Evolutionary conservation across 2,329 filamentous ascomycete species (phyloP).

Genomic region (Zasmidium angulare): DNA sequence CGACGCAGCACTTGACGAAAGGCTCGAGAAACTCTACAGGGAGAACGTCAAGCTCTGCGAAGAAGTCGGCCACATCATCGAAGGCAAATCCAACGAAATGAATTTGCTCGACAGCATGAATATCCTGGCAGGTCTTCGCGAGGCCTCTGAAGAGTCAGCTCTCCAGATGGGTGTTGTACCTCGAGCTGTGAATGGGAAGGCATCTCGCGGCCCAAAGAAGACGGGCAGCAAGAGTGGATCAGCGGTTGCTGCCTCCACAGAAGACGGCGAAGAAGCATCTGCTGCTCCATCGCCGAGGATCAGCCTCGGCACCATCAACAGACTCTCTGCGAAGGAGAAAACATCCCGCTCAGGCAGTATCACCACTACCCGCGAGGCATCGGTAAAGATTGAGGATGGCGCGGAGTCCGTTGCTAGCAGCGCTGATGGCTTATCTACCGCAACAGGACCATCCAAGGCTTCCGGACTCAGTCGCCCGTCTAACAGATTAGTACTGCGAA

Average conservation of each 20-base stretch:
- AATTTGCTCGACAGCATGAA: conserved; percentile 44
- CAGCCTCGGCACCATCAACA: conserved; percentile 24
- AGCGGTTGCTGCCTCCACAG: conserved; percentile 25
- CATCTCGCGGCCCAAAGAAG: conserved; percentile 28
- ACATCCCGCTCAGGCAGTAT: conserved; percentile 43
- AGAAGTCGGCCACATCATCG: conserved; percentile 44
- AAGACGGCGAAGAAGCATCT: conserved; percentile 32
- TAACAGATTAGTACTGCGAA: conserved; percentile 34
- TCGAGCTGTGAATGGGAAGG: conserved; percentile 29
- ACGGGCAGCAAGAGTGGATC: conserved; percentile 21
- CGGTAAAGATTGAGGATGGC: conserved; percentile 52
- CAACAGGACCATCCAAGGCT: conserved; percentile 31
- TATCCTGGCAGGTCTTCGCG: conserved; percentile 48
- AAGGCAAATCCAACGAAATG: conserved; percentile 44
- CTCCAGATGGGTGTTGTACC: conserved; percentile 33
- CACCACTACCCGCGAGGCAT: conserved; percentile 47
- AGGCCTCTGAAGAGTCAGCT: conserved; percentile 45
- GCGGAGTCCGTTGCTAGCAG: conserved; percentile 44
- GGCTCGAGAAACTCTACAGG: conserved; percentile 47
- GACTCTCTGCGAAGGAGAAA: conserved; percentile 37
- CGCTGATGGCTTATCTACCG: conserved; percentile 40
- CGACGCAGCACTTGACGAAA: conserved; percentile 43
- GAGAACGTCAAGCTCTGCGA: conserved; percentile 51
- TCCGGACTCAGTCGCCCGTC: conserved; percentile 23
- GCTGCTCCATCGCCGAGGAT: conserved; percentile 36